Conservation (phyloP, 352 stramenopile species). For the Halophytophthora polymorphica region DNA sequence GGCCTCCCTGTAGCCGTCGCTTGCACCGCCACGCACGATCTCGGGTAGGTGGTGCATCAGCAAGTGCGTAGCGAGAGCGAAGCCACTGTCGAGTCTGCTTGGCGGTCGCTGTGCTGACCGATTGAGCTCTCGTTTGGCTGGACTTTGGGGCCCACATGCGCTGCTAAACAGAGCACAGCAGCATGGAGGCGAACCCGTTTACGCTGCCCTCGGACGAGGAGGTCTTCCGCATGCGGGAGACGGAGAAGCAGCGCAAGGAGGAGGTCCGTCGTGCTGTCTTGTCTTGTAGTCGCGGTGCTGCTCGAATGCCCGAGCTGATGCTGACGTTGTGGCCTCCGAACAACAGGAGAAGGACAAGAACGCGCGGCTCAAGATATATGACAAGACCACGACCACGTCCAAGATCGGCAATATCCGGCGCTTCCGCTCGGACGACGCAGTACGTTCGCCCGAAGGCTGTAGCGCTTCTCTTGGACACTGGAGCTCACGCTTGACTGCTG, state of each 20-base stretch:
- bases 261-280: conserved; percentile 25
- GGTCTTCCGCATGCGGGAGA: conserved; percentile 92
- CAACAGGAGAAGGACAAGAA: conserved; percentile 55
- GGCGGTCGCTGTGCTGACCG: not conserved
- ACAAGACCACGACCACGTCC: conserved; percentile 83
- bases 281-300: not conserved
- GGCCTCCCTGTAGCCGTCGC: too few species aligned
- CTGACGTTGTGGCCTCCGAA: not conserved
- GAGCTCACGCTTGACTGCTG: not conserved
- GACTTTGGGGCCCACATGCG: not conserved
- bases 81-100: not conserved
- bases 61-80: too few species aligned
- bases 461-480: not conserved
- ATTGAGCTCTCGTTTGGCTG: not conserved
- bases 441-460: conserved; percentile 12
- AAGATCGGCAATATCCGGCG: conserved; percentile 80
- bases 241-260: conserved; percentile 85
- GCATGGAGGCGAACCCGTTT: conserved; percentile 85
- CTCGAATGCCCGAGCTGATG: not conserved
- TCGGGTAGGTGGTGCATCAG: conserved; percentile 10
- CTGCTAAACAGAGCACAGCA: conserved; percentile 28
- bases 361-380: conserved; percentile 82
- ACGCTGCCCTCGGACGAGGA: conserved; percentile 92
- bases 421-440: conserved; percentile 62
- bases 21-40: conserved; percentile 5